phyloP scores from a whole-genome alignment of 2,329 filamentous ascomycete species.

The Penicillium sumatraense region DNA sequence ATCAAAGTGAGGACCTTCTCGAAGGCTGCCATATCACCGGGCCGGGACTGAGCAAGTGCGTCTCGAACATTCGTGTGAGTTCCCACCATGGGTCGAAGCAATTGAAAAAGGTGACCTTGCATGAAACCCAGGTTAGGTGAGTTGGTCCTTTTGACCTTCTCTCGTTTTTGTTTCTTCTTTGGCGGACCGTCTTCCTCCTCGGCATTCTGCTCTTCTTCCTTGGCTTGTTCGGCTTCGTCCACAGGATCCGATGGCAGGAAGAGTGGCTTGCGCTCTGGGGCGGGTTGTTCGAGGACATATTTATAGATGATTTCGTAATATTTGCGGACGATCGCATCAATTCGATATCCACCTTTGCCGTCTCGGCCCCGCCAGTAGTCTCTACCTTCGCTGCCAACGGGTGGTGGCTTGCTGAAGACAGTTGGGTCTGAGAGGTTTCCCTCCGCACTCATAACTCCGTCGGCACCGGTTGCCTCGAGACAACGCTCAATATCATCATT shows the following conservation, averaged over 20 bases:
- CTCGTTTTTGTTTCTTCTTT: constrained; percentile 52
- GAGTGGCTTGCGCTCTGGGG: constrained; percentile 69
- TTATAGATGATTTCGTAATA: constrained; percentile 90
- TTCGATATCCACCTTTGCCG: constrained; percentile 80
- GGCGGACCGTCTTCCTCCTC: constrained; percentile 53
- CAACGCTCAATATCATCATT: constrained; percentile 77
- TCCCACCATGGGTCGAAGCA: constrained; percentile 80
- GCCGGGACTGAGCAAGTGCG: constrained; percentile 70
- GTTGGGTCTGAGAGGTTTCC: constrained; percentile 91
- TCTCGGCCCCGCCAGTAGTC: constrained; percentile 86
- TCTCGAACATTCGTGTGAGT: constrained; percentile 84
- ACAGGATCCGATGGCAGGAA: constrained; percentile 66
- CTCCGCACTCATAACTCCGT: constrained; percentile 95
- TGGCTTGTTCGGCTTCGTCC: constrained; percentile 25
- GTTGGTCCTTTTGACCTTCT: constrained; percentile 51
- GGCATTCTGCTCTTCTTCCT: constrained; percentile 29
- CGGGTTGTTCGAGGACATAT: constrained; percentile 70
- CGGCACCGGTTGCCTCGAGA: constrained; percentile 80
- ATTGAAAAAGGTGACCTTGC: constrained; percentile 91
- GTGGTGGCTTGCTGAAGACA: constrained; percentile 75
- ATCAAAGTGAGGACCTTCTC: constrained; percentile 77
- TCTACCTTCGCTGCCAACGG: constrained; percentile 66
- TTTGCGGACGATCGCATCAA: constrained; percentile 83
- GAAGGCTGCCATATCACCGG: constrained; percentile 74
- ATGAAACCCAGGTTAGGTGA: constrained; percentile 75